Conservation (phyloP, 768 basidiomycete genomes). For the Suillus paluster region DNA sequence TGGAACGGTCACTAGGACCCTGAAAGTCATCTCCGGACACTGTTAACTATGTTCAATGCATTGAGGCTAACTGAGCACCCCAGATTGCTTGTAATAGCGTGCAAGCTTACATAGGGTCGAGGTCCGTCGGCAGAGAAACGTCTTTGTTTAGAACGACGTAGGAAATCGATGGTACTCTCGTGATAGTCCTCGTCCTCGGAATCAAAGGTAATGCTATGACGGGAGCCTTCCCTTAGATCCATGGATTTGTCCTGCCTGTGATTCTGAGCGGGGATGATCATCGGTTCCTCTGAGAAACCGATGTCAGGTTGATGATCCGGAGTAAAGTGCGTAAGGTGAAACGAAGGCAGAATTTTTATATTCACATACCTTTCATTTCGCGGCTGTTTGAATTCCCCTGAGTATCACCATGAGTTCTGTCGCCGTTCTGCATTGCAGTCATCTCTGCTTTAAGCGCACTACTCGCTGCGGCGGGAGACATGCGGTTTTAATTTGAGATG, state of each 20-base stretch:
- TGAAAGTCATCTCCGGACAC: not conserved
- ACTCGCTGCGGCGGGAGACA: not conserved
- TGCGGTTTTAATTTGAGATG: not conserved
- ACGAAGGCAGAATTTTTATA: not conserved
- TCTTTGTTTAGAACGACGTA: not conserved
- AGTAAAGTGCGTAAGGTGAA: not conserved
- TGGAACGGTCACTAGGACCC: conserved; percentile 14
- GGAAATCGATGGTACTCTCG: conserved; percentile 7
- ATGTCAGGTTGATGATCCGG: not conserved
- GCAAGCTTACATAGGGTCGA: conserved; percentile 1
- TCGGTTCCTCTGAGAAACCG: not conserved
- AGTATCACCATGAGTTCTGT: not conserved
- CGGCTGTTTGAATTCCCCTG: not conserved
- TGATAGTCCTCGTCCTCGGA: conserved; percentile 22
- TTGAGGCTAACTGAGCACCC: conserved; percentile 2
- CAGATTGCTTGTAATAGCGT: not conserved
- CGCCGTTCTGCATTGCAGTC: not conserved
- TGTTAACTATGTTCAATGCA: not conserved
- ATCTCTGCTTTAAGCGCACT: conserved; percentile 1
- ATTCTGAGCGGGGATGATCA: not conserved
- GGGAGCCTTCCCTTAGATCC: conserved; percentile 1
- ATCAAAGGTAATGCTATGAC: conserved; percentile 10
- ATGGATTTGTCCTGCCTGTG: not conserved
- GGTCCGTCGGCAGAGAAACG: not conserved
- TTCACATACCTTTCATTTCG: not conserved